phyloP scores from a whole-genome alignment of 257 asterid genomes.

The Eucommia ulmoides region DNA sequence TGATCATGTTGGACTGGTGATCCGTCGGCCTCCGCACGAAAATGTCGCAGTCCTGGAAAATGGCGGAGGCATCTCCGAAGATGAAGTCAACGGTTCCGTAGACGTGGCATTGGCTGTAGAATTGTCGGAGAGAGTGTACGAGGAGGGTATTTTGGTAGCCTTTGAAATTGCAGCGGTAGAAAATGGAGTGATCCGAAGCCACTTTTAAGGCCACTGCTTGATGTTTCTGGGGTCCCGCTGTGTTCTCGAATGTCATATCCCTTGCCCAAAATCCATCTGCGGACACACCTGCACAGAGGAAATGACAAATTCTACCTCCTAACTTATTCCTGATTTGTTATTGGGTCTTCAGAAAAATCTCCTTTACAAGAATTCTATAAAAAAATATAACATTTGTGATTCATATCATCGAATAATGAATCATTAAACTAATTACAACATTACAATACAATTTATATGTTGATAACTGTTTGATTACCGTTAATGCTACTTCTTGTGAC shows the following conservation, averaged over 20 bases:
- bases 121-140: constrained; percentile 48
- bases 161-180: constrained; percentile 52
- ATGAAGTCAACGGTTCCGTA: constrained; percentile 61
- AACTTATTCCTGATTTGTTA: too few relatives aligned
- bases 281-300: constrained; percentile 48
- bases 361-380: too few relatives aligned
- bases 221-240: constrained; percentile 49
- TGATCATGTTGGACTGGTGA: constrained; percentile 44
- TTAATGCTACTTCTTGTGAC: too few relatives aligned
- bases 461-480: too few relatives aligned
- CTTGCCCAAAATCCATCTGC: constrained; percentile 73
- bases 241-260: constrained; percentile 64
- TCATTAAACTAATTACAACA: too few relatives aligned
- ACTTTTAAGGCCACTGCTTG: constrained; percentile 67
- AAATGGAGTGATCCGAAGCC: constrained; percentile 33
- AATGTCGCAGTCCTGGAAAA: constrained; percentile 51
- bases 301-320: too few relatives aligned
- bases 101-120: constrained; percentile 55
- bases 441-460: too few relatives aligned
- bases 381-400: too few relatives aligned
- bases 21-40: constrained; percentile 38
- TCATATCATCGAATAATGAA: too few relatives aligned
- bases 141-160: constrained; percentile 68
- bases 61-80: constrained; percentile 49
- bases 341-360: too few relatives aligned